Percentiles rank a stretch among this genome's conserved stretches.
Evolutionary conservation across 768 basidiomycete genomes (phyloP).

Genomic region (Lentinus tigrinus): DNA sequence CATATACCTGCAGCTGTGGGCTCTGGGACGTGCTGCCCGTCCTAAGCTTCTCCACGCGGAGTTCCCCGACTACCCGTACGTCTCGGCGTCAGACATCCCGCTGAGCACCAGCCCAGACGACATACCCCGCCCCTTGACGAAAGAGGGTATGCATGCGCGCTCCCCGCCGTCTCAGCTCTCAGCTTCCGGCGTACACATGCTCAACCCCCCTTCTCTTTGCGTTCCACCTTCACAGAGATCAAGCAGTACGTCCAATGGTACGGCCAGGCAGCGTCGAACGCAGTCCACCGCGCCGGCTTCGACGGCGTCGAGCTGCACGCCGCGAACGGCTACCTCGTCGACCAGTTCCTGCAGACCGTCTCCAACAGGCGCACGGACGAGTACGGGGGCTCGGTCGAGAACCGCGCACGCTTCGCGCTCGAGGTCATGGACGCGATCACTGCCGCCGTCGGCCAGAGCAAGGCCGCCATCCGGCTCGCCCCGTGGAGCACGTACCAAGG

Average conservation of each 20-base stretch:
- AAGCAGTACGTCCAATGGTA: slow-evolving; percentile 36
- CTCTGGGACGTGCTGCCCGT: slow-evolving; percentile 46
- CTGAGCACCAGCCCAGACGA: slow-evolving; percentile 4
- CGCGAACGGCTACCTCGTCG: slow-evolving; percentile 34
- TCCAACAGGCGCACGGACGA: slow-evolving; percentile 44
- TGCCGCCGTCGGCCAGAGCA: slow-evolving; percentile 40
- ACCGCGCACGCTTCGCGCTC: slow-evolving; percentile 44
- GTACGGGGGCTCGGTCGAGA: slow-evolving; percentile 50
- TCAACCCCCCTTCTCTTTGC: background rate
- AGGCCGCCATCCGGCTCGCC: slow-evolving; percentile 37
- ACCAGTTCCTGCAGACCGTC: slow-evolving; percentile 41
- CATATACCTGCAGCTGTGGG: slow-evolving; percentile 60
- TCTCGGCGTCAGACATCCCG: slow-evolving; percentile 34
- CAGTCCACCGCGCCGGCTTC: slow-evolving; percentile 41
- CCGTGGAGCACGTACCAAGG: slow-evolving; percentile 35
- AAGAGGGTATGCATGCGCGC: background rate
- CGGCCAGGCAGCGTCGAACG: slow-evolving; percentile 21
- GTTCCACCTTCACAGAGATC: slow-evolving; percentile 22
- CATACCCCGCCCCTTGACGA: slow-evolving; percentile 26
- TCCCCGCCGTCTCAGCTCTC: too few relatives aligned
- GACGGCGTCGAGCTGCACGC: slow-evolving; percentile 44
- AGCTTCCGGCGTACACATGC: too few relatives aligned
- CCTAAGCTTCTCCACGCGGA: slow-evolving; percentile 36
- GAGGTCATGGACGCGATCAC: slow-evolving; percentile 41
- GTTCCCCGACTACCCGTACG: slow-evolving; percentile 31